These are phyloP conservation scores for Bocquillonia castaneifolia DNA, from an alignment of 441 rosid genomes.

Conservation along the genomic window DNA sequence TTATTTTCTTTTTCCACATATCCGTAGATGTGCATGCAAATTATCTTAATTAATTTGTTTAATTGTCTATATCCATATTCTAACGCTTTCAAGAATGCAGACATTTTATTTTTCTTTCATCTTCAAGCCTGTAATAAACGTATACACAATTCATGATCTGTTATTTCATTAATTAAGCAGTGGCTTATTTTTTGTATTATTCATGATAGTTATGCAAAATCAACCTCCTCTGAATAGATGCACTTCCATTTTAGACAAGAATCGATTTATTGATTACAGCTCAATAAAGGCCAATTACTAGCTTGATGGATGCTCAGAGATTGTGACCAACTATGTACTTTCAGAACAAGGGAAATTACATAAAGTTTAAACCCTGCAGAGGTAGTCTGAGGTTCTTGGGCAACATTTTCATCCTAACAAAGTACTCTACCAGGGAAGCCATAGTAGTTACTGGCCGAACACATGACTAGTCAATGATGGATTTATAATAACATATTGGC, in stretches of 20 bases:
- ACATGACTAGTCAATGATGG: background rate
- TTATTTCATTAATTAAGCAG: background rate
- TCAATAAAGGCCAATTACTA: background rate
- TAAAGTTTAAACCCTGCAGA: background rate
- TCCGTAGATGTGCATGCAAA: background rate
- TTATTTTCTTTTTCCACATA: background rate
- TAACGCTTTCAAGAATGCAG: background rate
- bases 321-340: background rate
- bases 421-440: background rate
- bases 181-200: background rate
- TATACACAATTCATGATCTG: background rate
- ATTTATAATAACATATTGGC: background rate
- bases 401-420: background rate
- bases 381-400: background rate
- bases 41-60: too few species aligned
- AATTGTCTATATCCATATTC: background rate
- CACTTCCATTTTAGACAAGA: background rate
- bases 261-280: background rate
- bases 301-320: background rate
- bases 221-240: background rate
- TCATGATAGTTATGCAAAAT: background rate
- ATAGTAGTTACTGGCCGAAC: slow-evolving; percentile 1
- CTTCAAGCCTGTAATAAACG: background rate
- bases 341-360: background rate
- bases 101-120: background rate